Percentiles rank a stretch among this genome's conserved stretches.
Conservation (phyloP, 1,284 basidiomycete species). For the Apiotrichum akiyoshidainum region DNA sequence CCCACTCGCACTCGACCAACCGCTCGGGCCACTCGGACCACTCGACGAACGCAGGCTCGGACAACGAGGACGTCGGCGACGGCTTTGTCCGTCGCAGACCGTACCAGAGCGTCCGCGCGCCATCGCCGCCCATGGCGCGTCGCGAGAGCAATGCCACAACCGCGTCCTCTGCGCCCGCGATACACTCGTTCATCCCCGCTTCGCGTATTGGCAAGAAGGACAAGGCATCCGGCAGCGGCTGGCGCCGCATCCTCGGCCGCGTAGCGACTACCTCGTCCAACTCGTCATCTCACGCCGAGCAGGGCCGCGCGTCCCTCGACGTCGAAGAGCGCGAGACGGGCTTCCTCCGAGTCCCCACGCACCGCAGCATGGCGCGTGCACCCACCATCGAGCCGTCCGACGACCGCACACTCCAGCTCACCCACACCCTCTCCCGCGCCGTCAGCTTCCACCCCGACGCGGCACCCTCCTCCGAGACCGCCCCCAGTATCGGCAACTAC, state of each 20-base stretch:
- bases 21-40: conserved; percentile 9
- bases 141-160: background rate
- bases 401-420: conserved; percentile 14
- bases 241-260: conserved; percentile 19
- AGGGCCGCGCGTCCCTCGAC: conserved; percentile 7
- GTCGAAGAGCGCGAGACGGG: conserved; percentile 2
- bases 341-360: conserved; percentile 5
- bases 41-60: conserved; percentile 20
- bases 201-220: conserved; percentile 7
- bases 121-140: background rate
- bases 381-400: conserved; percentile 1
- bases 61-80: conserved; percentile 15
- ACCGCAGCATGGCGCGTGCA: background rate
- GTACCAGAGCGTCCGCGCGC: conserved; percentile 1
- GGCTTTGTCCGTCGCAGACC: conserved; percentile 10
- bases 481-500: conserved; percentile 38
- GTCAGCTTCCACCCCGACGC: conserved; percentile 44
- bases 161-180: background rate
- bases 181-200: conserved; percentile 22
- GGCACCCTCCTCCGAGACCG: conserved; percentile 37
- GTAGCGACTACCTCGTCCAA: conserved; percentile 9
- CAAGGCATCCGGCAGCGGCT: conserved; percentile 11
- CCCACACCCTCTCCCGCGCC: conserved; percentile 27
- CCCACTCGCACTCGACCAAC: conserved; percentile 1
- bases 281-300: conserved; percentile 9